phyloP scores from a whole-genome alignment of 2,329 filamentous ascomycete species.

The Penicillium sp. region DNA sequence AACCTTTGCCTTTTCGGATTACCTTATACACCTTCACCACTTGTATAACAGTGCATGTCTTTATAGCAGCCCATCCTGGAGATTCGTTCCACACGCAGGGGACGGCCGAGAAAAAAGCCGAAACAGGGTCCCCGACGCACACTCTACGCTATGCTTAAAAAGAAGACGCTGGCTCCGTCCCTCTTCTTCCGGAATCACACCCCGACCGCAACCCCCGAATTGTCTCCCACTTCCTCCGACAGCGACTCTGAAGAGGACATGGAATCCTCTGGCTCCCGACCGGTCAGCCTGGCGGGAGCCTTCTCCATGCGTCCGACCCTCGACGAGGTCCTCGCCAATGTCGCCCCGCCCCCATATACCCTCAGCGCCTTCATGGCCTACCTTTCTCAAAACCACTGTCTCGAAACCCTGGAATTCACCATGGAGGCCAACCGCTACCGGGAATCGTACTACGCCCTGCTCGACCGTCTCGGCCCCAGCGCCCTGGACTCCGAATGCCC shows the following conservation, averaged over 20 bases:
- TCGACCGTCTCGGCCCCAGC: constrained; percentile 51
- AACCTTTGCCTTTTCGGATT: not conserved
- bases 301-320: constrained; percentile 67
- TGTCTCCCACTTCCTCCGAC: constrained; percentile 45
- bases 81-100: constrained; percentile 19
- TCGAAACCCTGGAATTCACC: constrained; percentile 95
- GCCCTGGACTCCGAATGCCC: constrained; percentile 54
- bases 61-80: constrained; percentile 25
- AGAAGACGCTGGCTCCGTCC: constrained; percentile 36
- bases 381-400: constrained; percentile 92
- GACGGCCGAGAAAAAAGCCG: constrained; percentile 24
- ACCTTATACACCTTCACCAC: not conserved
- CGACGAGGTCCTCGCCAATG: constrained; percentile 83
- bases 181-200: constrained; percentile 40
- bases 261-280: constrained; percentile 44
- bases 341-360: constrained; percentile 84
- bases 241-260: constrained; percentile 49
- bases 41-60: not conserved
- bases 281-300: constrained; percentile 45
- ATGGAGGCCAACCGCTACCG: constrained; percentile 88
- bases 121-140: constrained; percentile 25
- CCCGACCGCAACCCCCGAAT: constrained; percentile 48
- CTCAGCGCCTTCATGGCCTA: constrained; percentile 94
- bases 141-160: constrained; percentile 42
- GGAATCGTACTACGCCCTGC: constrained; percentile 62